phyloP scores from a whole-genome alignment of 305 asterid genomes.

The Fraxinus ornus region DNA sequence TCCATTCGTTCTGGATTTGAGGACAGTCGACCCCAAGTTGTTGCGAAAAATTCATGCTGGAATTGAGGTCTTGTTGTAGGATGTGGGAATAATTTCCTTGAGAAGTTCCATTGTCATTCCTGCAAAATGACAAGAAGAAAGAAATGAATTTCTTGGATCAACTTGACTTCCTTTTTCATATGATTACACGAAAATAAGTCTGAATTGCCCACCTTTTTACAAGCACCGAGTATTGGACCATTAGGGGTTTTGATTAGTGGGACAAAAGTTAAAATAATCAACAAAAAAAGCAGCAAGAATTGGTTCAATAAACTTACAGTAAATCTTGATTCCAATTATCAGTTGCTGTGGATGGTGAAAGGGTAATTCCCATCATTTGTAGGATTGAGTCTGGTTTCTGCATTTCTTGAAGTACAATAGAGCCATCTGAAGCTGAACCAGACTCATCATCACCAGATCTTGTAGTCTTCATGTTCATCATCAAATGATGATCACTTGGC shows the following conservation, averaged over 20 bases:
- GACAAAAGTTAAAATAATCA: not conserved
- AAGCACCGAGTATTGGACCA: conserved; percentile 24
- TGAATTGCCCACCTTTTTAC: conserved; percentile 29
- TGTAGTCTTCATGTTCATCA: conserved; percentile 15
- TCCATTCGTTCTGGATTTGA: conserved; percentile 12
- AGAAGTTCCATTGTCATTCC: conserved; percentile 34
- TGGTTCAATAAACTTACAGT: conserved; percentile 29
- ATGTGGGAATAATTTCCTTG: conserved; percentile 33
- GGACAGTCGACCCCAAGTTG: conserved; percentile 7
- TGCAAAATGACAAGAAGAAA: conserved; percentile 39
- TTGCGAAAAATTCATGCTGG: conserved; percentile 35
- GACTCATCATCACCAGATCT: conserved; percentile 32
- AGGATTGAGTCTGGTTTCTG: not conserved
- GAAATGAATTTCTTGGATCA: conserved; percentile 25
- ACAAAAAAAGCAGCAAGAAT: not conserved
- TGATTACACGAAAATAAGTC: conserved; percentile 30
- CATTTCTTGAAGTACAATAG: conserved; percentile 21
- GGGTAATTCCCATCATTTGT: not conserved
- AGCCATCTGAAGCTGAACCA: conserved; percentile 34
- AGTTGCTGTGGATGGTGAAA: conserved; percentile 1
- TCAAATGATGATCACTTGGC: conserved; percentile 16
- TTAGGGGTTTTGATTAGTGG: not conserved
- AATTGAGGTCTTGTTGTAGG: conserved; percentile 25
- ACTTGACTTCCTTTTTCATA: conserved; percentile 27
- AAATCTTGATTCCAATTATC: conserved; percentile 37